These are phyloP conservation scores for Penicillium paxilli DNA, from an alignment of 495 filamentous ascomycete genomes.

Conservation along the genomic window DNA sequence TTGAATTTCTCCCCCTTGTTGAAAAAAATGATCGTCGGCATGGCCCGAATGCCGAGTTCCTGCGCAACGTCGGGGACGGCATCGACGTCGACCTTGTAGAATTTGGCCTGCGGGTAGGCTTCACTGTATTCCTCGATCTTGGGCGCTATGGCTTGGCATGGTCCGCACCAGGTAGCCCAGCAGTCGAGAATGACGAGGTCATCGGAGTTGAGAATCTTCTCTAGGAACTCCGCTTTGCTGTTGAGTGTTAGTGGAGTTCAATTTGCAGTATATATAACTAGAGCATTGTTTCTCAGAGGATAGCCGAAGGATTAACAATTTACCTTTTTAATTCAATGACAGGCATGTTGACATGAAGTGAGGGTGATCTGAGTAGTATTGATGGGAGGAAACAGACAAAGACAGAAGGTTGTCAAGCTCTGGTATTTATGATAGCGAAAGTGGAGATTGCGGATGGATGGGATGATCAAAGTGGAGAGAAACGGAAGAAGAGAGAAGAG, in stretches of 20 bases:
- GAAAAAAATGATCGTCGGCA: conserved; percentile 87
- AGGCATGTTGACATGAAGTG: conserved; percentile 2
- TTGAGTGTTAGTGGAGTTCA: background rate
- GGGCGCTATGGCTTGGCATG: conserved; percentile 84
- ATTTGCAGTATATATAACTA: too few species aligned
- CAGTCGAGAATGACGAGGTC: conserved; percentile 72
- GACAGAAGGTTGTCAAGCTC: too few species aligned
- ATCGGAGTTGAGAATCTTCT: conserved; percentile 28
- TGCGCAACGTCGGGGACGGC: conserved; percentile 68
- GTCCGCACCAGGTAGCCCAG: conserved; percentile 87
- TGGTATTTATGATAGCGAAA: too few species aligned
- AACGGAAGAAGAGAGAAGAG: background rate
- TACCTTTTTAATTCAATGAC: conserved; percentile 13
- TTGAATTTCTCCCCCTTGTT: conserved; percentile 66
- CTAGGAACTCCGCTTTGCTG: conserved; percentile 21
- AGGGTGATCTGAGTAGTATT: background rate
- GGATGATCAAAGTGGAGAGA: background rate
- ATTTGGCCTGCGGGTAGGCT: conserved; percentile 54
- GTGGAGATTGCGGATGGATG: background rate
- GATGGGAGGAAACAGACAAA: too few species aligned
- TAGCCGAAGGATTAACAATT: too few species aligned
- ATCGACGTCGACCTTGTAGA: conserved; percentile 90
- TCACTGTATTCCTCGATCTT: conserved; percentile 61
- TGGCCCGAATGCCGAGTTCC: conserved; percentile 78
- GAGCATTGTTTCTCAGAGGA: too few species aligned